Evolutionary conservation across 768 basidiomycete genomes (phyloP).

Genomic region (Phylloporus rhodoxanthus): DNA sequence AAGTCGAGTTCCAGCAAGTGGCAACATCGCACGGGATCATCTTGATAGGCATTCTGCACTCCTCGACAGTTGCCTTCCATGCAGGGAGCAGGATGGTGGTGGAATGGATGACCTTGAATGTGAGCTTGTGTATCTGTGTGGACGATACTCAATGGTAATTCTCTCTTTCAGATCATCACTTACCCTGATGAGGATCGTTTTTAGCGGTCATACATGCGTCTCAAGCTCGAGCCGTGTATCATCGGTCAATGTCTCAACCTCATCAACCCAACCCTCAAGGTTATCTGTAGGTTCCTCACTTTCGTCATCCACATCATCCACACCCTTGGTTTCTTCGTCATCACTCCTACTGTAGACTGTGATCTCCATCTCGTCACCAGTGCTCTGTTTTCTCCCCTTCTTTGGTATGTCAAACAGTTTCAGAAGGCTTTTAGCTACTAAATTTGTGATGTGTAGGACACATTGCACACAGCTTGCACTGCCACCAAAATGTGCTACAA

Average conservation of each 20-base stretch:
- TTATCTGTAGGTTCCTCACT: neutral
- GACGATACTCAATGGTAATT: neutral
- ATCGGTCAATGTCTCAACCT: constrained; percentile 9
- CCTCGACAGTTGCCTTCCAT: constrained; percentile 9
- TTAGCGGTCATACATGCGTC: neutral
- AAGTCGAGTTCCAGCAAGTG: constrained; percentile 15
- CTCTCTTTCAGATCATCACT: neutral
- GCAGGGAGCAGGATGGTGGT: constrained; percentile 14
- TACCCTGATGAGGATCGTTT: constrained; percentile 6
- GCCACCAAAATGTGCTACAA: neutral
- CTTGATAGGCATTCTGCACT: neutral
- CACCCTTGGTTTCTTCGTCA: constrained; percentile 8
- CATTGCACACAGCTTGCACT: neutral
- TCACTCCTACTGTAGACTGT: neutral
- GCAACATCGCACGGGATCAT: constrained; percentile 10
- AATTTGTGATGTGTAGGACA: neutral
- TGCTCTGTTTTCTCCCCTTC: neutral
- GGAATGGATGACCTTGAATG: constrained; percentile 21
- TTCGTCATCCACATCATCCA: constrained; percentile 12
- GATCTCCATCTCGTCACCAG: too few relatives aligned
- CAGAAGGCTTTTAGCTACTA: neutral
- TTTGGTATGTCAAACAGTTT: neutral
- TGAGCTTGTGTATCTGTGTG: constrained; percentile 5
- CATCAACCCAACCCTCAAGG: constrained; percentile 16
- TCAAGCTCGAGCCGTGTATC: constrained; percentile 13